Evolutionary conservation across 441 rosid species (phyloP).

Genomic region (Rhodomyrtus psidioides): DNA sequence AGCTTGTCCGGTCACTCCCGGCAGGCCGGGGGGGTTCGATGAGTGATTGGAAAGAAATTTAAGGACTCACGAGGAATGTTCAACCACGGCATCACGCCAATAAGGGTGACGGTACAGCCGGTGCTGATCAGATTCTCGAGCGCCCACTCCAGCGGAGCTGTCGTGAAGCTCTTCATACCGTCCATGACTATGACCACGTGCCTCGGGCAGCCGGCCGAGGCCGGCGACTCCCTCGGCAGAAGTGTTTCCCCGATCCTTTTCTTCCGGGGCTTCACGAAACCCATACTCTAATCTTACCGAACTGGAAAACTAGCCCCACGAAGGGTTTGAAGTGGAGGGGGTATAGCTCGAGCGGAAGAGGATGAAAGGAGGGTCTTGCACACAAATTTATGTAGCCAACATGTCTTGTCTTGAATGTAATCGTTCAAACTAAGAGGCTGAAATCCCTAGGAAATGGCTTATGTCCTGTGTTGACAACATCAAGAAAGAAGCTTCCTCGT

Average conservation of each 20-base stretch:
- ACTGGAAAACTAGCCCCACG: neutral
- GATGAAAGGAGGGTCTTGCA: neutral
- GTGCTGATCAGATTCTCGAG: conserved; percentile 24
- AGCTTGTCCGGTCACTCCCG: neutral
- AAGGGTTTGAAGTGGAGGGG: neutral
- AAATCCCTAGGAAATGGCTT: neutral
- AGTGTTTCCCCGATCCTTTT: conserved; percentile 6
- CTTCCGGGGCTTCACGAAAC: neutral
- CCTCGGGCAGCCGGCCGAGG: neutral
- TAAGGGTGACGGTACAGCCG: conserved; percentile 30
- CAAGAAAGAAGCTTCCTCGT: neutral
- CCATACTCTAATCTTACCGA: neutral
- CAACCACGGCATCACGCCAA: conserved; percentile 51
- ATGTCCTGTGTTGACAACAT: neutral
- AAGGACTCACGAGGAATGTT: conserved; percentile 33
- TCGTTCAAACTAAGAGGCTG: neutral
- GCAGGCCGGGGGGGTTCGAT: neutral
- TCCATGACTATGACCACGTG: conserved; percentile 45
- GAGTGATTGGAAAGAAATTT: neutral
- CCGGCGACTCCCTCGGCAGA: conserved; percentile 3
- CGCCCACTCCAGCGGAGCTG: conserved; percentile 34
- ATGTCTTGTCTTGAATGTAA: neutral
- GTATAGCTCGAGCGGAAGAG: neutral
- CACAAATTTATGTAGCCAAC: neutral
- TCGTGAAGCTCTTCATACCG: conserved; percentile 31